These are phyloP conservation scores for Pestalotiopsis sp. DNA, from an alignment of 2,329 filamentous ascomycete species.

Conservation along the genomic window DNA sequence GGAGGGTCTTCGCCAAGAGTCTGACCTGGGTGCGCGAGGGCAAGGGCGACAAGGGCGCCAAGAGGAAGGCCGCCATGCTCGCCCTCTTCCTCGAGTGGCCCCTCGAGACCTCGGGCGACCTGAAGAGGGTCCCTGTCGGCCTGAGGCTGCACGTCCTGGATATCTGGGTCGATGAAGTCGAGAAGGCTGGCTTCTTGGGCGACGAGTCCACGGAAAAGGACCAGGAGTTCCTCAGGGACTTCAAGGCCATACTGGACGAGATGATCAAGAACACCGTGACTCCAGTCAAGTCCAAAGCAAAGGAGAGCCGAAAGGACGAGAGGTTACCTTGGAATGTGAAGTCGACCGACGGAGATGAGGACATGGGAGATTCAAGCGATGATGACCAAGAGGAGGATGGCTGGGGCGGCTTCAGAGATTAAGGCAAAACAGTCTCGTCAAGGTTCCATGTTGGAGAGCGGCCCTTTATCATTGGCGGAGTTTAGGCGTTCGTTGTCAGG, in stretches of 20 bases:
- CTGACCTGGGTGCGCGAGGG: constrained; percentile 51
- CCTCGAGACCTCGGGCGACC: constrained; percentile 42
- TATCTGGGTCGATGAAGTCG: constrained; percentile 88
- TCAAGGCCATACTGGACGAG: constrained; percentile 59
- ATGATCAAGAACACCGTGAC: constrained; percentile 67
- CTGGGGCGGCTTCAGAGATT: constrained; percentile 73
- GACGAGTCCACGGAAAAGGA: constrained; percentile 32
- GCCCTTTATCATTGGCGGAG: not conserved
- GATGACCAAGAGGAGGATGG: constrained; percentile 53
- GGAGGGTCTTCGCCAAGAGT: constrained; percentile 75
- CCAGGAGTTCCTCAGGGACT: constrained; percentile 49
- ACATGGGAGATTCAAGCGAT: constrained; percentile 34
- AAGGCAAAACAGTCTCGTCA: constrained; percentile 23
- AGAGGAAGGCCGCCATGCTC: constrained; percentile 33
- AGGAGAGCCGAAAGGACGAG: constrained; percentile 74
- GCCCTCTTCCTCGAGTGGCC: constrained; percentile 48
- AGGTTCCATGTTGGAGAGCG: not conserved
- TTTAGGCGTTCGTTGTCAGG: constrained; percentile 13
- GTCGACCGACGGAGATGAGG: constrained; percentile 31
- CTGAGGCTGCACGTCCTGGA: constrained; percentile 86
- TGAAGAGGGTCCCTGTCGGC: constrained; percentile 73
- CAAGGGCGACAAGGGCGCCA: constrained; percentile 23
- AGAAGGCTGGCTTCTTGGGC: constrained; percentile 63
- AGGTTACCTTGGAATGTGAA: constrained; percentile 67
- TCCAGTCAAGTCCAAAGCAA: constrained; percentile 69